These are phyloP conservation scores for Abelmoschus esculentus DNA, from an alignment of 345 rosid genomes.

Conservation along the genomic window DNA sequence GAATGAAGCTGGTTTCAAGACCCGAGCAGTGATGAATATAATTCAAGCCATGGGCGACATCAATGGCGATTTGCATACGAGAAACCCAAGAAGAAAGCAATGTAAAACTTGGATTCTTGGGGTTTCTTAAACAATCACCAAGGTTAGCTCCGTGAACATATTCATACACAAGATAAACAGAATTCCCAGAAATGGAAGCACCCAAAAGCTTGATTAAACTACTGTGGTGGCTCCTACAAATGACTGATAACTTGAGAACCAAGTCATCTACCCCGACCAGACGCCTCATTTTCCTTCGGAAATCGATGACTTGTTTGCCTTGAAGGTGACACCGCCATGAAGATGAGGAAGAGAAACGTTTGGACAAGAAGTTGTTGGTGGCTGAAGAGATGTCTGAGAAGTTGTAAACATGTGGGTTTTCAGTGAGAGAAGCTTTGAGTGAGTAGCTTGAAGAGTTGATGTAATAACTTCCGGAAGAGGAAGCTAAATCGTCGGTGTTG, in stretches of 20 bases:
- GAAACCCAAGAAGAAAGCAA: constrained; percentile 29
- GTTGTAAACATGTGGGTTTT: constrained; percentile 23
- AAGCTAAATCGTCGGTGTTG: too few species aligned
- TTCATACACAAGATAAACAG: constrained; percentile 30
- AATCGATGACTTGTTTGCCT: constrained; percentile 19
- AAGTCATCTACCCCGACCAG: background rate
- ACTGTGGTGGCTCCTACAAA: constrained; percentile 36
- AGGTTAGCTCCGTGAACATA: constrained; percentile 27
- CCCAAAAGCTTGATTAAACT: constrained; percentile 40
- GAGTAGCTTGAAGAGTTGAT: too few species aligned
- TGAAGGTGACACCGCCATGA: constrained; percentile 34
- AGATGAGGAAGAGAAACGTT: constrained; percentile 30
- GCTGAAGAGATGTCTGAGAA: constrained; percentile 25
- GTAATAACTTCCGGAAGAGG: too few species aligned
- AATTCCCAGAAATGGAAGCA: constrained; percentile 27
- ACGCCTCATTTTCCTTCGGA: constrained; percentile 19
- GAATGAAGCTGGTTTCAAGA: constrained; percentile 23
- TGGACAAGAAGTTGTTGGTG: constrained; percentile 24
- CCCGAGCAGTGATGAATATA: constrained; percentile 44
- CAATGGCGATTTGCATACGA: constrained; percentile 28
- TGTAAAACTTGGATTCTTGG: constrained; percentile 24
- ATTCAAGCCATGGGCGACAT: constrained; percentile 41
- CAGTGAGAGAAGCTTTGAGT: constrained; percentile 21
- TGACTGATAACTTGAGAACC: constrained; percentile 9
- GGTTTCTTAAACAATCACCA: constrained; percentile 25